phyloP scores from a whole-genome alignment of 2,329 filamentous ascomycete genomes.

The Exophiala viscosa region DNA sequence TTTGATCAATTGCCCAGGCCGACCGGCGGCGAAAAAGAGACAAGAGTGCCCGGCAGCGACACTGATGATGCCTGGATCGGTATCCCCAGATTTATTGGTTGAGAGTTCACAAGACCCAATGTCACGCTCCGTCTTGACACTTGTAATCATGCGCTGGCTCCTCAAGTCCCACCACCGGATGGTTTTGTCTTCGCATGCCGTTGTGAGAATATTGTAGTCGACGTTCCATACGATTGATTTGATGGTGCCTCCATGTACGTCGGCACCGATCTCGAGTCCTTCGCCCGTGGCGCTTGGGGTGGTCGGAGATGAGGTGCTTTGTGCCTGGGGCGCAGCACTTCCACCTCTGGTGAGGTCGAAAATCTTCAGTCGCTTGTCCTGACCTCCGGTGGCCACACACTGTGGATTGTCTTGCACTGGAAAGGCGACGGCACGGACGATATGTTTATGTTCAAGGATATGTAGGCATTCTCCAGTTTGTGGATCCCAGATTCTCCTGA shows the following conservation, averaged over 20 bases:
- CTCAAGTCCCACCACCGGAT: conserved; percentile 93
- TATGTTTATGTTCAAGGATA: conserved; percentile 87
- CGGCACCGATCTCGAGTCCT: conserved; percentile 72
- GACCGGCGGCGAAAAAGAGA: conserved; percentile 80
- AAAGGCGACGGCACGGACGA: conserved; percentile 90
- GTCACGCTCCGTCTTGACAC: conserved; percentile 74
- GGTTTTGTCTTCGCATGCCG: conserved; percentile 83
- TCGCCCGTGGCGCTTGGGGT: conserved; percentile 36
- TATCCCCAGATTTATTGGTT: conserved; percentile 58
- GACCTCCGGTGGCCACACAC: conserved; percentile 84
- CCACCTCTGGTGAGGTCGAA: conserved; percentile 66
- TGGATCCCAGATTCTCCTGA: conserved; percentile 93
- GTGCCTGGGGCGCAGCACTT: conserved; percentile 42
- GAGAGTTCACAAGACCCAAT: conserved; percentile 93
- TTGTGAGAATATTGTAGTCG: conserved; percentile 83
- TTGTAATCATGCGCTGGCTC: conserved; percentile 67
- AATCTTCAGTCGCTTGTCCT: conserved; percentile 93
- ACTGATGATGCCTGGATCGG: conserved; percentile 71
- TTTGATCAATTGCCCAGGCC: conserved; percentile 70
- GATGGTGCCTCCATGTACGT: conserved; percentile 80
- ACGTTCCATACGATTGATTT: conserved; percentile 95
- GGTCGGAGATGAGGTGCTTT: conserved; percentile 21
- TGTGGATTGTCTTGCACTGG: conserved; percentile 73
- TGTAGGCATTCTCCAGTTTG: conserved; percentile 85
- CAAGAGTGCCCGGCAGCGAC: conserved; percentile 92